phyloP scores from a whole-genome alignment of 805 yeast genomes.

The Kluyveromyces siamensis region DNA sequence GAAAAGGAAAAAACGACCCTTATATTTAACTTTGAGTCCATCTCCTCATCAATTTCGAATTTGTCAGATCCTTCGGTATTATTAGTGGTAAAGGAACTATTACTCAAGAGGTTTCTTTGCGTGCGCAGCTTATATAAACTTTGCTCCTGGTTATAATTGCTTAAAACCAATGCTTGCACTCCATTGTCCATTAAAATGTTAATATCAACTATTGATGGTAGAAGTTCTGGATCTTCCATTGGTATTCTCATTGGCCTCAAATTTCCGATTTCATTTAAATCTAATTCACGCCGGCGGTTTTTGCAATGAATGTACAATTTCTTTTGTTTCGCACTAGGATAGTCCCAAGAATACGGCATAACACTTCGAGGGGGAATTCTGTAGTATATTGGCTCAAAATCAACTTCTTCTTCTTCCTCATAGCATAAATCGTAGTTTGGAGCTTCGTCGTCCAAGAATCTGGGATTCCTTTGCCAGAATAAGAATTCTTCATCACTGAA shows the following conservation, averaged over 20 bases:
- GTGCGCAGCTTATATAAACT: conserved; percentile 56
- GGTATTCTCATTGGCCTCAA: conserved; percentile 78
- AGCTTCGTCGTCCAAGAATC: conserved; percentile 25
- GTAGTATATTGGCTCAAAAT: conserved; percentile 72
- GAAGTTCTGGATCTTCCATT: conserved; percentile 30
- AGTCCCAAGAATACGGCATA: conserved; percentile 98
- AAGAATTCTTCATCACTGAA: conserved; percentile 81
- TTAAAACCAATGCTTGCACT: conserved; percentile 74
- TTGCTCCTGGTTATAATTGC: conserved; percentile 69
- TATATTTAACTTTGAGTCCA: conserved; percentile 28
- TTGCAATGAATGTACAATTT: conserved; percentile 68
- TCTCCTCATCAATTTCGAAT: conserved; percentile 41
- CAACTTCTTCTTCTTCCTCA: conserved; percentile 43
- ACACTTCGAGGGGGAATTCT: conserved; percentile 81
- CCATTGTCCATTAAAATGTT: conserved; percentile 97
- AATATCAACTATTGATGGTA: conserved; percentile 58
- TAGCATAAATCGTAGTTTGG: conserved; percentile 40
- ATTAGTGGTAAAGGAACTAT: conserved; percentile 24
- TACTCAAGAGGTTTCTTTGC: conserved; percentile 6
- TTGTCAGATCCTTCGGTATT: conserved; percentile 33
- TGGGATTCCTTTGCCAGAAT: conserved; percentile 80
- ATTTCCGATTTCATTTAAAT: conserved; percentile 88
- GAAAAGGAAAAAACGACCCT: conserved; percentile 54
- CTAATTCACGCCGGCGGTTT: conserved; percentile 68
- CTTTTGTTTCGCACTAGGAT: conserved; percentile 80